Conservation (phyloP, 345 rosid genomes). For the Xanthoceras sorbifolium region DNA sequence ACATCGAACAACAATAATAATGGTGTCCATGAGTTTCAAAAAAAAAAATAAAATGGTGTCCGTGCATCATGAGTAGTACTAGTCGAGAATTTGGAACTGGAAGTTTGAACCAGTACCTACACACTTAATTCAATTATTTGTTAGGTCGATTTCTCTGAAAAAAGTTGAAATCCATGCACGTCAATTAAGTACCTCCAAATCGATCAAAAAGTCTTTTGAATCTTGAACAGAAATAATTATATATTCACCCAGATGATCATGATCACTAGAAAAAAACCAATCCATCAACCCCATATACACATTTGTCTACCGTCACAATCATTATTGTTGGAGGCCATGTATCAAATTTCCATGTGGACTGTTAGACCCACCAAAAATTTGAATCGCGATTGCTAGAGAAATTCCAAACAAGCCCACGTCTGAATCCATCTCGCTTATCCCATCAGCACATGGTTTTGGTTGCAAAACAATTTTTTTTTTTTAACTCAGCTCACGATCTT, state of each 20-base stretch:
- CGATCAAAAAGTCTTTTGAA: not conserved
- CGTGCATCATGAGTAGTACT: too few relatives aligned
- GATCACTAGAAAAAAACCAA: not conserved
- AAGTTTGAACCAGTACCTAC: not conserved
- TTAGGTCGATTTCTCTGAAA: not conserved
- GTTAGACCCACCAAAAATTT: not conserved
- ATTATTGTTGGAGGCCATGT: not conserved
- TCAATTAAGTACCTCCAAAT: not conserved
- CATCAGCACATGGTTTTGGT: conserved; percentile 33
- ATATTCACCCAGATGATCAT: not conserved
- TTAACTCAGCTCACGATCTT: not conserved
- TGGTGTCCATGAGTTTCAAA: not conserved
- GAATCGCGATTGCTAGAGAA: conserved; percentile 9
- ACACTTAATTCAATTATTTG: not conserved
- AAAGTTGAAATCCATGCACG: not conserved
- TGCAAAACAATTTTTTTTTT: not conserved
- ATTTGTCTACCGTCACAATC: conserved; percentile 5
- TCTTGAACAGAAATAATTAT: not conserved
- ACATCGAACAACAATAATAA: too few relatives aligned
- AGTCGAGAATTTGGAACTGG: too few relatives aligned
- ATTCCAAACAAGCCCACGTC: conserved; percentile 37
- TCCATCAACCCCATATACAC: not conserved
- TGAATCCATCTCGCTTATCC: conserved; percentile 27
- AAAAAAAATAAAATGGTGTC: too few relatives aligned
- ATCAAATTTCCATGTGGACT: conserved; percentile 12